A percentile compares a stretch with the other conserved stretches of the same genome.
phyloP scores from a whole-genome alignment of 163 green algal genomes.

The Chlamydomonas reinhardtii region DNA sequence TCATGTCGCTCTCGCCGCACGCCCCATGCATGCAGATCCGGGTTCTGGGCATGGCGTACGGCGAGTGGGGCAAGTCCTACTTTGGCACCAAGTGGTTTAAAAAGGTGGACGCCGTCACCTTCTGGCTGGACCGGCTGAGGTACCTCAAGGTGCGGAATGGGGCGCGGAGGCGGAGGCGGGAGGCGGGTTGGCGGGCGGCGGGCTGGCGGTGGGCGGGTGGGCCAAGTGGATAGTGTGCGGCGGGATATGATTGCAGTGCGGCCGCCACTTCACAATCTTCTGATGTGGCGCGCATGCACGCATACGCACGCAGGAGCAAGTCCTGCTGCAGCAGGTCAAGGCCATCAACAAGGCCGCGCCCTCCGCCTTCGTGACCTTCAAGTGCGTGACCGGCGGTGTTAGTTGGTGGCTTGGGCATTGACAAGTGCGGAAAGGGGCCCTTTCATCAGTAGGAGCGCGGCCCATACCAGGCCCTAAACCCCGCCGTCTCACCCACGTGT shows the following conservation, averaged over 20 bases:
- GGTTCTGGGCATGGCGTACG: constrained; percentile 14
- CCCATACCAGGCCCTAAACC: too few relatives aligned
- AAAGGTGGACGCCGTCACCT: constrained; percentile 39
- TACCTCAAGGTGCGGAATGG: constrained; percentile 12
- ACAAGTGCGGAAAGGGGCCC: too few relatives aligned
- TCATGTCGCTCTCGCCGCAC: too few relatives aligned
- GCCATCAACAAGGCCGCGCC: background rate
- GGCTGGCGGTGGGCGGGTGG: too few relatives aligned
- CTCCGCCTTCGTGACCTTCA: background rate
- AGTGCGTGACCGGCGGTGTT: background rate
- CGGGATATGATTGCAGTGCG: too few relatives aligned
- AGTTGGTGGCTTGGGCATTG: too few relatives aligned
- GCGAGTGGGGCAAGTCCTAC: background rate
- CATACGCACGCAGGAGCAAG: background rate
- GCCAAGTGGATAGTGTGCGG: too few relatives aligned
- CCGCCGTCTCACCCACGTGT: too few relatives aligned
- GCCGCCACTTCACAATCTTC: constrained; percentile 2
- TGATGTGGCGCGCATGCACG: too few relatives aligned
- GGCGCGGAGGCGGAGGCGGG: background rate
- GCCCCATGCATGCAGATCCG: background rate
- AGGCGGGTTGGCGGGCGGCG: too few relatives aligned
- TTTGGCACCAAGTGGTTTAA: background rate
- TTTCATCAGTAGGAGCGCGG: too few relatives aligned
- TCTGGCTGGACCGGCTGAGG: constrained; percentile 16
- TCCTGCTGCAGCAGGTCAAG: background rate